Evolutionary conservation across 352 stramenopile species (phyloP).

Genomic region (Peronospora tabacina): DNA sequence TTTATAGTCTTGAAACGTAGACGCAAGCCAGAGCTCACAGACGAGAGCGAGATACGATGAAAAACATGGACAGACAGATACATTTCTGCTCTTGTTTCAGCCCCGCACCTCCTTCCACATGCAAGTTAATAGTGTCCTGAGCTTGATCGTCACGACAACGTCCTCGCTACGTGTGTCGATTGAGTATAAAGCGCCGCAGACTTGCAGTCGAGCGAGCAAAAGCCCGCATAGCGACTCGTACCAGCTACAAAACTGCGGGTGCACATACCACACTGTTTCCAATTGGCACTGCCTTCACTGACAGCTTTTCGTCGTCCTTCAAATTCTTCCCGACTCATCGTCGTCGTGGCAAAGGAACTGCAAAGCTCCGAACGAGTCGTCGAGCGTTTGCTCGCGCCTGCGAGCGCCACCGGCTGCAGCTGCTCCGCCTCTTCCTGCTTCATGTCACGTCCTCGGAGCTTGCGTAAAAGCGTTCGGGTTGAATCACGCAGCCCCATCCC

Average conservation of each 20-base stretch:
- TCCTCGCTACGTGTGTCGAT: slow-evolving; percentile 24
- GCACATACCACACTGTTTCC: slow-evolving; percentile 50
- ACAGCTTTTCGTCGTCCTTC: slow-evolving; percentile 39
- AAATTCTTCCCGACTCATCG: slow-evolving; percentile 33
- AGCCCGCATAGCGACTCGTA: slow-evolving; percentile 46
- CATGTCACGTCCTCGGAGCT: slow-evolving; percentile 36
- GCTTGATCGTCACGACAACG: slow-evolving; percentile 26
- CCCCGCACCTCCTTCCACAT: slow-evolving; percentile 2
- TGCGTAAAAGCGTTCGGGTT: slow-evolving; percentile 43
- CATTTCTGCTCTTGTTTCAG: slow-evolving; percentile 4
- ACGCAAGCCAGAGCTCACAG: slow-evolving; percentile 2
- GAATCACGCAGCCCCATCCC: slow-evolving; percentile 37
- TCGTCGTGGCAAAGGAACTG: slow-evolving; percentile 50
- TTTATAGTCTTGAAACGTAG: neutral
- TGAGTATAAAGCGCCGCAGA: slow-evolving; percentile 51
- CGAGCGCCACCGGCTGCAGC: slow-evolving; percentile 58
- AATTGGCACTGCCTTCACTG: slow-evolving; percentile 39
- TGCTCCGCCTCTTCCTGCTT: slow-evolving; percentile 52
- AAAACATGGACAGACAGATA: slow-evolving; percentile 9
- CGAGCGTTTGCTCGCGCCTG: slow-evolving; percentile 51
- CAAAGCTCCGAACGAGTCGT: slow-evolving; percentile 46
- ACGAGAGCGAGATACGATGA: slow-evolving; percentile 8
- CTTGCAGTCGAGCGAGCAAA: slow-evolving; percentile 77
- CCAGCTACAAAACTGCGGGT: slow-evolving; percentile 46
- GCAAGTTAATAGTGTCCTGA: slow-evolving; percentile 15